These are phyloP conservation scores for Fraxinus sp. DNA, from an alignment of 305 asterid species.

Conservation along the genomic window DNA sequence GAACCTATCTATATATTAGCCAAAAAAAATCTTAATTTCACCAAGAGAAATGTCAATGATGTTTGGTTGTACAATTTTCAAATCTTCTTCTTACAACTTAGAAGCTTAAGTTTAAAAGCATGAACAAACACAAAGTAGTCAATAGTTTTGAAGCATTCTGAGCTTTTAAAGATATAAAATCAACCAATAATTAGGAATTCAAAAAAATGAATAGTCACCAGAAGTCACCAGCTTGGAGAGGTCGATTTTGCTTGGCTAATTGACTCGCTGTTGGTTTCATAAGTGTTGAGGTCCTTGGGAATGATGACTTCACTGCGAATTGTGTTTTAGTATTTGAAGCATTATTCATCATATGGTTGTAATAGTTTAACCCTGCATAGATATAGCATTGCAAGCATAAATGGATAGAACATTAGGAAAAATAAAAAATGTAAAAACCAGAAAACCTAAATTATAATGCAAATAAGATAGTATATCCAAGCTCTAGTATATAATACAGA, in stretches of 20 bases:
- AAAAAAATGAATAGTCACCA: slow-evolving; percentile 39
- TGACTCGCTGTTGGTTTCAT: slow-evolving; percentile 97
- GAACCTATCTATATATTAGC: background rate
- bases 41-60: background rate
- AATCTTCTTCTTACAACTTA: background rate
- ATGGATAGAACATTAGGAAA: background rate
- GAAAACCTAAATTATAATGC: slow-evolving; percentile 2
- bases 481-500: slow-evolving; percentile 3
- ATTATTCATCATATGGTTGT: slow-evolving; percentile 46
- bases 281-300: slow-evolving; percentile 76
- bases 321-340: slow-evolving; percentile 42
- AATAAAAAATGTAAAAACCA: background rate
- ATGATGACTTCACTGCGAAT: slow-evolving; percentile 45
- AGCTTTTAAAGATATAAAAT: background rate
- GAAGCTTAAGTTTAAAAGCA: background rate
- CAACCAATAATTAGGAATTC: background rate
- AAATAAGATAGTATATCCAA: slow-evolving; percentile 12
- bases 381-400: slow-evolving; percentile 12
- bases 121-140: background rate
- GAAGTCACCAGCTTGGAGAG: slow-evolving; percentile 43
- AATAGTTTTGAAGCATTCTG: background rate
- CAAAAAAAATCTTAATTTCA: background rate
- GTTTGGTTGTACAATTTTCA: background rate
- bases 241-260: slow-evolving; percentile 80
- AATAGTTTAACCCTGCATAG: slow-evolving; percentile 58